Conservation (phyloP, 768 basidiomycete genomes). For the Lentinula aciculospora region DNA sequence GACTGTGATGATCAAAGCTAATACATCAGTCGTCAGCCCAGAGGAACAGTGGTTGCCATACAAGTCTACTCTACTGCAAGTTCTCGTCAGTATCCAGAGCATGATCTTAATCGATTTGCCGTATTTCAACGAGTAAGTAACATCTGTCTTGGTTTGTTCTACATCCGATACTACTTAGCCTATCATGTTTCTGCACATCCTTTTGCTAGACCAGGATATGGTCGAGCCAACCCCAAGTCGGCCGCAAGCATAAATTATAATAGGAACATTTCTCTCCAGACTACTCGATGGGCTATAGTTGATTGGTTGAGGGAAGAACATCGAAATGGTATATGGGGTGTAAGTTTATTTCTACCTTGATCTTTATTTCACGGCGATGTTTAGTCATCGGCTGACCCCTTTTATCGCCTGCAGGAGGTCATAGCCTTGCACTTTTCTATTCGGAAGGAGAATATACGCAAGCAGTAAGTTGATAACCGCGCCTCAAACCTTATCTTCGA, state of each 20-base stretch:
- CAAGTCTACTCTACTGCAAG: constrained; percentile 51
- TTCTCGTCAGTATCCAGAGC: constrained; percentile 52
- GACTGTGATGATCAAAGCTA: background rate
- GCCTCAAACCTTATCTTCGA: background rate
- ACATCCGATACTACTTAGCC: background rate
- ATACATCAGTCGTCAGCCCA: constrained; percentile 15
- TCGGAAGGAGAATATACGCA: constrained; percentile 31
- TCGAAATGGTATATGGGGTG: constrained; percentile 39
- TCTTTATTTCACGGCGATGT: background rate
- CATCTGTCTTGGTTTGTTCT: background rate
- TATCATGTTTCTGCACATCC: background rate
- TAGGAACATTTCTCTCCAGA: constrained; percentile 33
- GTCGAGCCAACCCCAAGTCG: constrained; percentile 30
- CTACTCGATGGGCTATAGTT: constrained; percentile 46
- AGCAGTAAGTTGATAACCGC: constrained; percentile 26
- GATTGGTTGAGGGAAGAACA: constrained; percentile 45
- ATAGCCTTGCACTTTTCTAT: constrained; percentile 44
- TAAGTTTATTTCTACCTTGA: constrained; percentile 19
- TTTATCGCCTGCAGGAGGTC: constrained; percentile 31
- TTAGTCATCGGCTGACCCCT: background rate
- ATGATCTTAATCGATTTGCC: constrained; percentile 53
- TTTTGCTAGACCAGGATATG: constrained; percentile 39
- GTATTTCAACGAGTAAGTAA: constrained; percentile 51
- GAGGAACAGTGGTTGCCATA: constrained; percentile 41
- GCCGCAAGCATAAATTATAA: constrained; percentile 40